Percentiles rank a stretch among this genome's conserved stretches.
Evolutionary conservation across 2,329 filamentous ascomycete species (phyloP).

Genomic region (Hyphodiscus sp.): DNA sequence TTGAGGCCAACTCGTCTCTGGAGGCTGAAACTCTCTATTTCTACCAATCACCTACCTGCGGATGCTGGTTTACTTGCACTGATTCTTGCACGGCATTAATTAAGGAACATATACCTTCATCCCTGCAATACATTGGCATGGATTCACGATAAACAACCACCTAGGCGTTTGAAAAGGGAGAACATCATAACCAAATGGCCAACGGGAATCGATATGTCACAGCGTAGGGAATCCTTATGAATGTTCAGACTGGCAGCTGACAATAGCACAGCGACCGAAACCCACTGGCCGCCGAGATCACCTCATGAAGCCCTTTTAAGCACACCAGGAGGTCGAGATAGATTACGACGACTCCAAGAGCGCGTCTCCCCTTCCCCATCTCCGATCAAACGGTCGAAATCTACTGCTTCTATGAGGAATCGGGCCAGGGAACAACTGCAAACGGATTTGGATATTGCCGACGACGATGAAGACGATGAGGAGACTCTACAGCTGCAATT

Average conservation of each 20-base stretch:
- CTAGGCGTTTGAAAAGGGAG: not conserved
- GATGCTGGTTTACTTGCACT: not conserved
- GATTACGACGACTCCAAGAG: conserved; percentile 61
- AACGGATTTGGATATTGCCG: conserved; percentile 29
- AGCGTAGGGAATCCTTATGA: conserved; percentile 17
- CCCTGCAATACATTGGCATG: conserved; percentile 15
- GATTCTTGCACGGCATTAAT: not conserved
- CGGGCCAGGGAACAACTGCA: conserved; percentile 16
- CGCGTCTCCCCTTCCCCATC: conserved; percentile 64
- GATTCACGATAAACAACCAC: conserved; percentile 12
- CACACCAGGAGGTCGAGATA: conserved; percentile 73
- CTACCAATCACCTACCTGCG: not conserved
- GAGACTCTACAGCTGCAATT: conserved; percentile 83
- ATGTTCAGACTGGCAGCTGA: conserved; percentile 5
- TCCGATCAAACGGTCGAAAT: conserved; percentile 43
- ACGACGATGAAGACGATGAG: conserved; percentile 59
- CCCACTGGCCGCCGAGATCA: conserved; percentile 61
- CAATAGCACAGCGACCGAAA: conserved; percentile 27
- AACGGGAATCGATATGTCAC: conserved; percentile 19
- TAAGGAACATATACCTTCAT: conserved; percentile 10
- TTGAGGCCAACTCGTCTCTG: not conserved
- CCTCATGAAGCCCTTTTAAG: conserved; percentile 57
- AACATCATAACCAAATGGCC: not conserved
- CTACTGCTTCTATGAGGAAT: conserved; percentile 14
- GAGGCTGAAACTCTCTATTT: not conserved